A percentile compares a stretch with the other conserved stretches of the same genome.
phyloP scores from a whole-genome alignment of 345 rosid species.

The Mercurialis annua region DNA sequence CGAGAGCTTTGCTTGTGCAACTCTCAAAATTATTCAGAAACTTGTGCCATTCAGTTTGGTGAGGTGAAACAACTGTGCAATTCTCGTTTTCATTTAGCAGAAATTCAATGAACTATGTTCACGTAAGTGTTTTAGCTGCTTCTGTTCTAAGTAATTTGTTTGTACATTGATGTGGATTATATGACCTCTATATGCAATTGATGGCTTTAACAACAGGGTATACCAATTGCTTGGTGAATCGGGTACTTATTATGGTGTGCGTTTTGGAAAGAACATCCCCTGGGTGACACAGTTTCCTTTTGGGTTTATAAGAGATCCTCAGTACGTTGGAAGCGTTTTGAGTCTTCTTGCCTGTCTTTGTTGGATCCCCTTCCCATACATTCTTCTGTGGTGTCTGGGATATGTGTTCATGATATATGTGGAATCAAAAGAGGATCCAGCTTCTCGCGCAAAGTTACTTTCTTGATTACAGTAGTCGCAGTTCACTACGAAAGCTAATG shows the following conservation, averaged over 20 bases:
- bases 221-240: conserved; percentile 89
- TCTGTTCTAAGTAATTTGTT: background rate
- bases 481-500: conserved; percentile 2
- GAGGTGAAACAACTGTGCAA: background rate
- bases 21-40: background rate
- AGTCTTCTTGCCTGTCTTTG: conserved; percentile 68
- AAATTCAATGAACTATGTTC: background rate
- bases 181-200: background rate
- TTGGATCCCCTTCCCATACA: conserved; percentile 83
- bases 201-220: conserved; percentile 46
- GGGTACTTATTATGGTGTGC: conserved; percentile 83
- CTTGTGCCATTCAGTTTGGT: background rate
- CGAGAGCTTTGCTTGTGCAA: background rate
- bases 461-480: conserved; percentile 29
- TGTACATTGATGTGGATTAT: background rate
- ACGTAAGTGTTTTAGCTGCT: background rate
- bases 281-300: conserved; percentile 89
- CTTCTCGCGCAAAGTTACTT: conserved; percentile 59
- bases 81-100: background rate
- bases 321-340: conserved; percentile 79
- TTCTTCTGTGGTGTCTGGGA: conserved; percentile 70
- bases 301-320: conserved; percentile 86
- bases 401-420: conserved; percentile 60
- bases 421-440: conserved; percentile 67
- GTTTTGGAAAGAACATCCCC: conserved; percentile 71